Conservation (phyloP, 140 eudicot genomes). For the Anethum foeniculum region DNA sequence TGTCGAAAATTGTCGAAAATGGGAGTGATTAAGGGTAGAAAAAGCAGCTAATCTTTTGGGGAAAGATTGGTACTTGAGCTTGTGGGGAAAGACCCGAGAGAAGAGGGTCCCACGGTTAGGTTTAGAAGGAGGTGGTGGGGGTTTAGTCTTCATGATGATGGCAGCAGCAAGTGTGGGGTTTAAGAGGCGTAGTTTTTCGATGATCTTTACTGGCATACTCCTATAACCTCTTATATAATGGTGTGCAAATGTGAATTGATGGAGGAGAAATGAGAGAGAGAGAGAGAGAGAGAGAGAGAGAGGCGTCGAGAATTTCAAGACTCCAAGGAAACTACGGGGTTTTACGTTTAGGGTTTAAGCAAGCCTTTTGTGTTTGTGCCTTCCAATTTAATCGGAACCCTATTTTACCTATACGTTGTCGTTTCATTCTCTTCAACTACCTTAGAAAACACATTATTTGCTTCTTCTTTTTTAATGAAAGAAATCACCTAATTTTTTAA, state of each 20-base stretch:
- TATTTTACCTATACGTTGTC: too few relatives aligned
- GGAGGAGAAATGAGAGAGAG: not conserved
- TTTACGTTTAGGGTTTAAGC: too few relatives aligned
- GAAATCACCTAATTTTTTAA: too few relatives aligned
- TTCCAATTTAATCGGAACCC: too few relatives aligned
- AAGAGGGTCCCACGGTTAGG: conserved; percentile 23
- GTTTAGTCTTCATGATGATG: conserved; percentile 27
- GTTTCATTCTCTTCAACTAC: too few relatives aligned
- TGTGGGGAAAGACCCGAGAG: conserved; percentile 36
- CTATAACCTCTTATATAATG: not conserved
- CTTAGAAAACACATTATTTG: too few relatives aligned
- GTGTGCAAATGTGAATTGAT: not conserved
- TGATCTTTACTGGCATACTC: conserved; percentile 38
- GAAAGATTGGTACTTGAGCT: conserved; percentile 34
- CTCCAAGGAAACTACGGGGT: too few relatives aligned
- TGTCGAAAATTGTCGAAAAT: conserved; percentile 10
- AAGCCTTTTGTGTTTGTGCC: too few relatives aligned
- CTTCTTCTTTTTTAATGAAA: too few relatives aligned
- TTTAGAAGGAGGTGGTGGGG: conserved; percentile 1
- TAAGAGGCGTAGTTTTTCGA: conserved; percentile 37
- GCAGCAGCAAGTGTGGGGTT: conserved; percentile 35
- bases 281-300: too few relatives aligned
- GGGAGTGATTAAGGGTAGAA: conserved; percentile 6
- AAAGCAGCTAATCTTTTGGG: conserved; percentile 21
- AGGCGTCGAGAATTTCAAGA: too few relatives aligned